Evolutionary conservation across 2,329 filamentous ascomycete species (phyloP), one percentile per base, ranked within the genome.

Genomic region (Nemania serpens): DNA sequence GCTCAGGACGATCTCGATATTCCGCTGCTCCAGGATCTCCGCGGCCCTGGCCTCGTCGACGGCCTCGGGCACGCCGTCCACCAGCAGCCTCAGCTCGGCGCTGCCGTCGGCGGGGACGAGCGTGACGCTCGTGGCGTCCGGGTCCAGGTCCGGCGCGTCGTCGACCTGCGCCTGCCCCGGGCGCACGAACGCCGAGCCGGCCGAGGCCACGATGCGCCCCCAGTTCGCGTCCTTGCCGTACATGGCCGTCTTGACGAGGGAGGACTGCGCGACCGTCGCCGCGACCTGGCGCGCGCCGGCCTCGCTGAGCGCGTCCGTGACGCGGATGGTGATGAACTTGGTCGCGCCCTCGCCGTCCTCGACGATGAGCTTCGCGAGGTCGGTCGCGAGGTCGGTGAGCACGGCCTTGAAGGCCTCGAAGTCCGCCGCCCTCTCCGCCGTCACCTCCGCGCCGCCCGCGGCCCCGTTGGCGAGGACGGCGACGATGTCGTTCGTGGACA

Each of bases 221-320:
- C 95, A 99, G 81, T 99, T 99, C 17, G 95, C 95, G 74, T 99
- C 95, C 75, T 93, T 92, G 66, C 95, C 95, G 76, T 99, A 99
- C 42, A 99, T 82, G 0, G 95, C 95, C 0, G 95, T 99, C 82
- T 99, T 99, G 69, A 99, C 95, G 12, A 99, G 86, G 9, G 95
- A 92, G 0, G 93, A 97, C 52, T 89, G 87, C 15, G 95, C 93
- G 73, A 99, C 97, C 48, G 91, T 89, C 64, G 89, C 90, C 11
- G 93, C 95, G 63, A 97, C 88, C 72, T 88, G 85, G 58, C 91
- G 87, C 1, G 92, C 93, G 48, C 87, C 89, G 49, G 82, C 79
- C 71, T 91, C 87, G 48, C 85, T 84, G 0, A 85, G 81, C 3
- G 90, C 87, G 69, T 93, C 90, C 48, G 84, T 84, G 37, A 98